A percentile compares a stretch with the other conserved stretches of the same genome.
Conservation (phyloP, 352 stramenopile genomes). For the Phytophthora sansomeana region DNA sequence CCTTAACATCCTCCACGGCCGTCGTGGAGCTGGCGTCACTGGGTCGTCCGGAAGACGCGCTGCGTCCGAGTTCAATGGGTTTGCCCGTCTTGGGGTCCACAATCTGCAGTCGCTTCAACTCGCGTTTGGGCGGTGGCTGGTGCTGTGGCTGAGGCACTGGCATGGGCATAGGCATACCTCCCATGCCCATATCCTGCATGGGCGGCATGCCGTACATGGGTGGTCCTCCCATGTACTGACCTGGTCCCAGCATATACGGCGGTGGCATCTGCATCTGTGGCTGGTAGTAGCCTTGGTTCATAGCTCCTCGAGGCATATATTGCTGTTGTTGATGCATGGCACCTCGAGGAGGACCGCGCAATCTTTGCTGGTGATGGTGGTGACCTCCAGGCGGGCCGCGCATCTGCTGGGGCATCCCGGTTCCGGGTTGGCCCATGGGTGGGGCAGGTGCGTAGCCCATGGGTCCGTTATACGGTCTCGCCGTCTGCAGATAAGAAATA, state of each 20-base stretch:
- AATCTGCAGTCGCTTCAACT: slow-evolving; percentile 59
- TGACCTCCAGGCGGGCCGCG: slow-evolving; percentile 46
- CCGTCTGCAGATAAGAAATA: slow-evolving; percentile 26
- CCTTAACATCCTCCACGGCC: slow-evolving; percentile 29
- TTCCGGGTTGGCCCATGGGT: slow-evolving; percentile 23
- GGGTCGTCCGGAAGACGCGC: slow-evolving; percentile 15
- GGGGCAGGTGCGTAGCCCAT: slow-evolving; percentile 47
- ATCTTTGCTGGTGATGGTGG: slow-evolving; percentile 48
- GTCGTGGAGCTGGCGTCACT: slow-evolving; percentile 26
- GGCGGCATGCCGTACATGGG: slow-evolving; percentile 56
- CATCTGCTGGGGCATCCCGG: slow-evolving; percentile 57
- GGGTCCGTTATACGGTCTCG: slow-evolving; percentile 49
- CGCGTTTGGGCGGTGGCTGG: slow-evolving; percentile 52
- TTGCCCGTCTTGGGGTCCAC: slow-evolving; percentile 63
- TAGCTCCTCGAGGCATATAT: slow-evolving; percentile 48
- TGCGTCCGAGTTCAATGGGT: slow-evolving; percentile 43
- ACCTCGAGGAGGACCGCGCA: slow-evolving; percentile 48
- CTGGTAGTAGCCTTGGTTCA: slow-evolving; percentile 61
- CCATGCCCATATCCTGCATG: slow-evolving; percentile 57
- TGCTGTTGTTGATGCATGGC: slow-evolving; percentile 51
- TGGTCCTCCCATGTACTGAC: slow-evolving; percentile 48
- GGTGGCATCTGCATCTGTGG: slow-evolving; percentile 55
- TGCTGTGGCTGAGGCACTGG: slow-evolving; percentile 40
- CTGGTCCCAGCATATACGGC: slow-evolving; percentile 56
- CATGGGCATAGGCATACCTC: slow-evolving; percentile 47